phyloP scores from a whole-genome alignment of 176 grass and related monocot species.

The Tuctoria greenei region DNA sequence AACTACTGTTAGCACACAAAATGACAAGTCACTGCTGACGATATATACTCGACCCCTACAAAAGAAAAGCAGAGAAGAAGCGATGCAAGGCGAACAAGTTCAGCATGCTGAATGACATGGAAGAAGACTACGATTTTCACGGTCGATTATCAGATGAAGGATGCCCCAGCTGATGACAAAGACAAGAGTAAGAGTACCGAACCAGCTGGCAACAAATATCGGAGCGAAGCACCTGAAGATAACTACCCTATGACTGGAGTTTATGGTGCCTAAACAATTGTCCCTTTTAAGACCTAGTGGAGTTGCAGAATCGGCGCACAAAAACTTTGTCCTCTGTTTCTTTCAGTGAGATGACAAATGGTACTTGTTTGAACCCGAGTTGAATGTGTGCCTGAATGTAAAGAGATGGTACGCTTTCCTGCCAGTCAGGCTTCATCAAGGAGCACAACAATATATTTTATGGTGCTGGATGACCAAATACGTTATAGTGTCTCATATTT shows the following conservation, averaged over 20 bases:
- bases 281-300: not conserved
- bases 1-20: slow-evolving; percentile 36
- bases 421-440: too few species aligned
- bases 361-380: not conserved
- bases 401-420: too few species aligned
- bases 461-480: too few species aligned
- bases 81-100: slow-evolving; percentile 41
- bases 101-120: slow-evolving; percentile 34
- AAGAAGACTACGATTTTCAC: slow-evolving; percentile 51
- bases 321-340: not conserved
- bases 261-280: slow-evolving; percentile 32
- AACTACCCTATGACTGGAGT: slow-evolving; percentile 50
- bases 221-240: slow-evolving; percentile 20
- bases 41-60: slow-evolving; percentile 76
- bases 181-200: slow-evolving; percentile 16
- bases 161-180: slow-evolving; percentile 25
- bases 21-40: slow-evolving; percentile 67
- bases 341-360: not conserved
- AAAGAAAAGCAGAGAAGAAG: slow-evolving; percentile 60
- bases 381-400: not conserved
- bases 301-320: not conserved
- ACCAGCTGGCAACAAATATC: not conserved
- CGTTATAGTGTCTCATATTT: too few species aligned
- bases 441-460: too few species aligned
- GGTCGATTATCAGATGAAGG: slow-evolving; percentile 46